A percentile compares a stretch with the other conserved stretches of the same genome.
Conservation (phyloP, 805 yeast genomes). For the Ogataea paraovalis region DNA sequence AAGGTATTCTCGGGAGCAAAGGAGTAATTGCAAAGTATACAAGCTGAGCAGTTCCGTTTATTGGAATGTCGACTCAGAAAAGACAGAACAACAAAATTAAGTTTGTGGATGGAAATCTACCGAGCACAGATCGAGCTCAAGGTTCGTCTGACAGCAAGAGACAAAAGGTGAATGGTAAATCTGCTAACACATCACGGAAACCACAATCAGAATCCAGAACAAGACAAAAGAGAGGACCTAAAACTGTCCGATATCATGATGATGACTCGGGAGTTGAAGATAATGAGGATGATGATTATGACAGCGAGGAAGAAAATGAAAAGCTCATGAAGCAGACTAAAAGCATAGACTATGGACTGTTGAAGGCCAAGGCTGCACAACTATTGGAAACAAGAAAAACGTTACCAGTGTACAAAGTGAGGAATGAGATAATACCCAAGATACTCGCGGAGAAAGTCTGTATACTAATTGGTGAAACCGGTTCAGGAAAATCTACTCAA, state of each 20-base stretch:
- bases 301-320: constrained; percentile 23
- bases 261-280: constrained; percentile 9
- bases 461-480: constrained; percentile 91
- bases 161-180: neutral
- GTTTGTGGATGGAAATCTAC: constrained; percentile 17
- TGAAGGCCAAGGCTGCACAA: constrained; percentile 39
- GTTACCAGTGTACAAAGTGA: constrained; percentile 75
- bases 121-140: neutral
- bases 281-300: constrained; percentile 8
- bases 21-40: too few relatives aligned
- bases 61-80: constrained; percentile 3
- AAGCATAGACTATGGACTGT: constrained; percentile 5
- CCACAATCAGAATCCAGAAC: neutral
- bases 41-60: too few relatives aligned
- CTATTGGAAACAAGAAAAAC: constrained; percentile 50
- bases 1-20: too few relatives aligned
- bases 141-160: neutral
- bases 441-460: constrained; percentile 60
- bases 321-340: constrained; percentile 20
- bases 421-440: constrained; percentile 55
- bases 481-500: constrained; percentile 97
- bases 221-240: constrained; percentile 1
- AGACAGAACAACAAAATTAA: constrained; percentile 26
- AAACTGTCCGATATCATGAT: constrained; percentile 7
- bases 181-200: neutral